A percentile compares a stretch with the other conserved stretches of the same genome.
These are phyloP conservation scores for Liriodendron chinense DNA, from an alignment of 164 flowering plant species.

Conservation along the genomic window DNA sequence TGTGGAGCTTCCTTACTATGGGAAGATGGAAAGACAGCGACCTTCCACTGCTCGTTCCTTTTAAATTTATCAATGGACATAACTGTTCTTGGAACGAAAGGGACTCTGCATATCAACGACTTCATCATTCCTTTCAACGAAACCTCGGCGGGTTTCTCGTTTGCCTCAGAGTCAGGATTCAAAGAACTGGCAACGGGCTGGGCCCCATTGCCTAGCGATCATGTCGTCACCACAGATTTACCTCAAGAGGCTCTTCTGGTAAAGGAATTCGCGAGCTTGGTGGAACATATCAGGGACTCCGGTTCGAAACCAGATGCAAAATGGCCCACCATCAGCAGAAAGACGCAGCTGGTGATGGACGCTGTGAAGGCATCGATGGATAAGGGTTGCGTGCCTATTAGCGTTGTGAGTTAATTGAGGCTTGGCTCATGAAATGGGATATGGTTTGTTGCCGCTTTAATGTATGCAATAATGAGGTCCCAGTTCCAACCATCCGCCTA, in stretches of 20 bases:
- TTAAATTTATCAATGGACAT: conserved; percentile 29
- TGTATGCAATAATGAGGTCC: too few relatives aligned
- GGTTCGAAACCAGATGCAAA: conserved; percentile 24
- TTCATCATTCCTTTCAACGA: conserved; percentile 29
- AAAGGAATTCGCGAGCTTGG: conserved; percentile 33
- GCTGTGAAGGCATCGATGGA: conserved; percentile 36
- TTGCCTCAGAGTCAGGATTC: conserved; percentile 15
- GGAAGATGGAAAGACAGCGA: conserved; percentile 41
- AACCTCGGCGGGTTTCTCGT: conserved; percentile 17
- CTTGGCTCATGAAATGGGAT: not conserved
- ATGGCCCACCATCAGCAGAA: conserved; percentile 32
- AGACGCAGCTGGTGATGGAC: conserved; percentile 37
- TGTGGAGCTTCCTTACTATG: conserved; percentile 35
- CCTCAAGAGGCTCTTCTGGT: conserved; percentile 45
- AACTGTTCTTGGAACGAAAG: conserved; percentile 26
- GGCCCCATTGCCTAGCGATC: conserved; percentile 20
- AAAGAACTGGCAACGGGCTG: conserved; percentile 27
- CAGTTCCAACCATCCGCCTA: too few relatives aligned
- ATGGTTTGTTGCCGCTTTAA: not conserved
- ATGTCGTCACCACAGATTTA: conserved; percentile 22
- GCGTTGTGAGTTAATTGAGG: conserved; percentile 1
- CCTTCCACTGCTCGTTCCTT: conserved; percentile 38
- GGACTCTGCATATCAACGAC: conserved; percentile 30
- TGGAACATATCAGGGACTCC: conserved; percentile 12
- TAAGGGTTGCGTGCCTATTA: conserved; percentile 12